Percentiles rank a stretch among this genome's conserved stretches.
phyloP scores from a whole-genome alignment of 2,329 filamentous ascomycete species.

The Pseudogymnoascus sp. region DNA sequence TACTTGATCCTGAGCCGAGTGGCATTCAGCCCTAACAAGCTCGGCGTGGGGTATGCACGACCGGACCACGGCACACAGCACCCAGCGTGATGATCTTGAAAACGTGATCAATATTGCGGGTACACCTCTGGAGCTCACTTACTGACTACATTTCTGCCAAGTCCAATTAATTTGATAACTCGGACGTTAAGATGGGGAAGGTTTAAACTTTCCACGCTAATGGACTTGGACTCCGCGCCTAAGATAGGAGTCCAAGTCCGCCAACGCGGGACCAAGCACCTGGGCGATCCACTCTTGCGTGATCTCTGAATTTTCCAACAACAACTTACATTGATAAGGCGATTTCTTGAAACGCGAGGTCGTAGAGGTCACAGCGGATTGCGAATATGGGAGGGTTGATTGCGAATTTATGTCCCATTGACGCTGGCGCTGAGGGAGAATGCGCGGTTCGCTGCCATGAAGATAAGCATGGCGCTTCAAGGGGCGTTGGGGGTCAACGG shows the following conservation, averaged over 20 bases:
- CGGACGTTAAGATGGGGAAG: background rate
- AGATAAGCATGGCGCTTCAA: constrained; percentile 5
- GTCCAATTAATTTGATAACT: background rate
- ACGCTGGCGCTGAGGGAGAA: background rate
- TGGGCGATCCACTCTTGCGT: background rate
- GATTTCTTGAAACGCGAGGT: background rate
- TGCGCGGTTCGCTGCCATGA: background rate
- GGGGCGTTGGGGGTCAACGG: background rate
- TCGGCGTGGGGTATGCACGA: background rate
- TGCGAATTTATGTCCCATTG: background rate
- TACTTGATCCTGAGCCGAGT: background rate
- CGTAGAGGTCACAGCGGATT: background rate
- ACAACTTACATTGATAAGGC: background rate
- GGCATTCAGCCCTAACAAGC: background rate
- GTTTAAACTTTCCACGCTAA: background rate
- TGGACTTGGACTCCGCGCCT: constrained; percentile 3
- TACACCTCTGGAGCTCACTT: background rate
- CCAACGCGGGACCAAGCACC: background rate
- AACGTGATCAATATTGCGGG: background rate
- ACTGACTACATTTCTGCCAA: background rate
- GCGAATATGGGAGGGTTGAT: constrained; percentile 5
- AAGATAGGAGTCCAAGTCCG: constrained; percentile 7
- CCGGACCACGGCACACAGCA: background rate
- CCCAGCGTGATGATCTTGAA: background rate
- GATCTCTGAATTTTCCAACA: background rate